Conservation (phyloP, 768 basidiomycete species). For the Tubosaeta brunneosetosa region DNA sequence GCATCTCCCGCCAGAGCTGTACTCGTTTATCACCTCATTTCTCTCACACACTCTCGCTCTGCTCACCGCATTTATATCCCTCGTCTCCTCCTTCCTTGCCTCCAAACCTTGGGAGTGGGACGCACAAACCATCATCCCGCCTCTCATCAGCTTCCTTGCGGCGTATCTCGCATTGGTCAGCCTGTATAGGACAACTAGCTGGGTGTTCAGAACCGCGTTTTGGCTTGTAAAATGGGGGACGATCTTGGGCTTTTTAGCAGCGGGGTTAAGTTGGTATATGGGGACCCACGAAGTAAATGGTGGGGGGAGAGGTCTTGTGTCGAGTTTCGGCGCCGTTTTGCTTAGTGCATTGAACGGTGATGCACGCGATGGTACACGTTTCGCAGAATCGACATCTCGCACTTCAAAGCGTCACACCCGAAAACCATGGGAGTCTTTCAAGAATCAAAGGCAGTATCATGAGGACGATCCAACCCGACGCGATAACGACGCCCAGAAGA, state of each 20-base stretch:
- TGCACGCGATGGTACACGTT: constrained; percentile 26
- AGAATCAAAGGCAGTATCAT: constrained; percentile 53
- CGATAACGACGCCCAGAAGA: constrained; percentile 38
- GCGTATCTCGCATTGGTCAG: constrained; percentile 76
- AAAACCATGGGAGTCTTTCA: constrained; percentile 66
- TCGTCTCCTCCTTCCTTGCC: constrained; percentile 45
- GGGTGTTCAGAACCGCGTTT: constrained; percentile 61
- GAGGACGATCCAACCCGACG: constrained; percentile 17
- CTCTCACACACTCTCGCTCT: constrained; percentile 52
- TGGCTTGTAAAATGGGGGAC: constrained; percentile 78
- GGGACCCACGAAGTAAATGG: constrained; percentile 36
- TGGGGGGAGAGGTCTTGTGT: constrained; percentile 31
- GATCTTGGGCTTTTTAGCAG: constrained; percentile 52
- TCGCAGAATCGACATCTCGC: constrained; percentile 13
- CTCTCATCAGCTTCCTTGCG: constrained; percentile 64
- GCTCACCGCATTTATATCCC: constrained; percentile 42
- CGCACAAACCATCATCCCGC: constrained; percentile 63
- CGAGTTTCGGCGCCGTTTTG: constrained; percentile 38
- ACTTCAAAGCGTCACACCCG: constrained; percentile 34
- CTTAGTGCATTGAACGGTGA: constrained; percentile 41
- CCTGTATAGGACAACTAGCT: constrained; percentile 73
- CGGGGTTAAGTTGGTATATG: constrained; percentile 51
- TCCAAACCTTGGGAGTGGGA: constrained; percentile 60
- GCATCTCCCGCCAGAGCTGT: constrained; percentile 52
- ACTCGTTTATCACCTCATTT: constrained; percentile 45